phyloP scores from a whole-genome alignment of 1,284 basidiomycete species.

The Melampsora americana region DNA sequence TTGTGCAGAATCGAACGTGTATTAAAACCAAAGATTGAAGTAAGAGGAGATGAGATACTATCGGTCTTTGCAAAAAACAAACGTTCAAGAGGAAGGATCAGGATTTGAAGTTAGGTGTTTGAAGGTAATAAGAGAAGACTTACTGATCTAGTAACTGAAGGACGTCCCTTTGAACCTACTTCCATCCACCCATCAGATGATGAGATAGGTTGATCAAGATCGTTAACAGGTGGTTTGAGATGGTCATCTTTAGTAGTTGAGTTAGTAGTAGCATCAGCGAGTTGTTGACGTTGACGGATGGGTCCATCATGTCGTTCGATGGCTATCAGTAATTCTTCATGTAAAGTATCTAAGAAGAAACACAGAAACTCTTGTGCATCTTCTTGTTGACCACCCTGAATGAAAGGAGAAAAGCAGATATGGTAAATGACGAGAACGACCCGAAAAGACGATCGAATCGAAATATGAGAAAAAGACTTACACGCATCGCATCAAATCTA shows the following conservation, averaged over 20 bases:
- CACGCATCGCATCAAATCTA: slow-evolving; percentile 87
- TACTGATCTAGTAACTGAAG: slow-evolving; percentile 31
- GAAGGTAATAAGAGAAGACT: not conserved
- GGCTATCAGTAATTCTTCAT: slow-evolving; percentile 80
- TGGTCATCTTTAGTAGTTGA: not conserved
- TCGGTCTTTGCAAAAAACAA: slow-evolving; percentile 62
- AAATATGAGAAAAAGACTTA: slow-evolving; percentile 58
- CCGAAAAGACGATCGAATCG: not conserved
- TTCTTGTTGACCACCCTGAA: slow-evolving; percentile 84
- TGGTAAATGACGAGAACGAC: slow-evolving; percentile 29
- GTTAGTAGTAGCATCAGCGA: not conserved
- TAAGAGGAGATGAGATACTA: slow-evolving; percentile 78
- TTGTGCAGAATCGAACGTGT: slow-evolving; percentile 80
- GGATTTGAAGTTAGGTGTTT: not conserved
- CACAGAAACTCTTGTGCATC: slow-evolving; percentile 99
- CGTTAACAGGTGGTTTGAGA: slow-evolving; percentile 47
- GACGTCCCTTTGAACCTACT: slow-evolving; percentile 17
- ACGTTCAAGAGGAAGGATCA: not conserved
- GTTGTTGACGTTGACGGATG: slow-evolving; percentile 43
- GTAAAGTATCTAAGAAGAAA: slow-evolving; percentile 89
- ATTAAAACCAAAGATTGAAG: slow-evolving; percentile 87
- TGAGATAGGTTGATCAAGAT: slow-evolving; percentile 52
- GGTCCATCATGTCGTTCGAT: slow-evolving; percentile 55
- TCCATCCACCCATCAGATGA: slow-evolving; percentile 20
- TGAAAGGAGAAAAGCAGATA: slow-evolving; percentile 10